Conservation (phyloP, 1,139 yeast species). For the Taphrina wiesneri region DNA sequence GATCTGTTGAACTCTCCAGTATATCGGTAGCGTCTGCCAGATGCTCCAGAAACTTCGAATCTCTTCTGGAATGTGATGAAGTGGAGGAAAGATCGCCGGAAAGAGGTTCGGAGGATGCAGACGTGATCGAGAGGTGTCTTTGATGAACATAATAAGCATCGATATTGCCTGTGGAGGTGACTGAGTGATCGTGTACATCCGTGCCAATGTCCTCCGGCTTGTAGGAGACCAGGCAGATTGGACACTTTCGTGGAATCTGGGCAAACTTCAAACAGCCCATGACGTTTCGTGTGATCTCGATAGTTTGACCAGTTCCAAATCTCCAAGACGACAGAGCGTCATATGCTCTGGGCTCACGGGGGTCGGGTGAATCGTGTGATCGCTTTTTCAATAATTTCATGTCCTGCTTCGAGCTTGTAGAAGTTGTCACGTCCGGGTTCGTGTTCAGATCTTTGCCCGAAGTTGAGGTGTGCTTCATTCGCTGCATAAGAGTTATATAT, state of each 20-base stretch:
- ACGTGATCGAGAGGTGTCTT: background rate
- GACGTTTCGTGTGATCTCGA: background rate
- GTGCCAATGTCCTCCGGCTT: background rate
- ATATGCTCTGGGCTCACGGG: background rate
- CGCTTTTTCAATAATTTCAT: background rate
- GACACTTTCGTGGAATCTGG: slow-evolving; percentile 6
- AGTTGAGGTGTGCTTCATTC: background rate
- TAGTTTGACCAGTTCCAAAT: background rate
- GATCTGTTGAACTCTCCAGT: background rate
- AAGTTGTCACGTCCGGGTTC: background rate
- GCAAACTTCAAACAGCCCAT: background rate
- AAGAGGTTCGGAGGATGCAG: background rate
- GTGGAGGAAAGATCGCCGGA: background rate
- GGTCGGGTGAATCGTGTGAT: background rate
- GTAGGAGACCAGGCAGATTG: background rate
- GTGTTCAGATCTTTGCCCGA: background rate
- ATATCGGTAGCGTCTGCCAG: background rate
- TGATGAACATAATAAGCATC: background rate
- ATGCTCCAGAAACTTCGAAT: background rate
- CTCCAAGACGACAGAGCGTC: background rate
- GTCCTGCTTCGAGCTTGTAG: background rate
- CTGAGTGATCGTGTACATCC: background rate
- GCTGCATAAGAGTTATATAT: background rate
- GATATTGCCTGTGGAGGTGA: background rate
- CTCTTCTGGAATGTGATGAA: background rate